Percentiles rank a stretch among this genome's conserved stretches.
phyloP scores from a whole-genome alignment of 768 basidiomycete species.

The Amyloporia xantha region DNA sequence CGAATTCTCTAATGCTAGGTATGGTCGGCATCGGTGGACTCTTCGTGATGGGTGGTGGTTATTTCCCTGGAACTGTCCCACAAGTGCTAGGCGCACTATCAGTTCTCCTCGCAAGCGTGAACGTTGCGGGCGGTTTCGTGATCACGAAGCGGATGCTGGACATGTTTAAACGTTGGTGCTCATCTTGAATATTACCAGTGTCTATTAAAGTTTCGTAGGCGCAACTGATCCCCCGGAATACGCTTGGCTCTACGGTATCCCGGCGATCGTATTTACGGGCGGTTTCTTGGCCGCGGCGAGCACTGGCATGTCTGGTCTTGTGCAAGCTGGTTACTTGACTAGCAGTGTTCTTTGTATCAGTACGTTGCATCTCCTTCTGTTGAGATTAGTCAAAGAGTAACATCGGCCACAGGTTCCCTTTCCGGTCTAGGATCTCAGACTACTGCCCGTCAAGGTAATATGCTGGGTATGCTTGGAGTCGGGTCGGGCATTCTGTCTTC shows the following conservation, averaged over 20 bases:
- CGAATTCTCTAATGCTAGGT: conserved; percentile 26
- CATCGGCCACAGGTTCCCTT: conserved; percentile 70
- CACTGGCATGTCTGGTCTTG: conserved; percentile 79
- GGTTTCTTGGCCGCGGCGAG: conserved; percentile 78
- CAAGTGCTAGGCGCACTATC: conserved; percentile 75
- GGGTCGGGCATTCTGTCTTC: conserved; percentile 76
- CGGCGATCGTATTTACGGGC: conserved; percentile 76
- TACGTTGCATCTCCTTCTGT: conserved; percentile 16
- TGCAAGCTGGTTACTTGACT: conserved; percentile 82
- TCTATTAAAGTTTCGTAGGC: conserved; percentile 33
- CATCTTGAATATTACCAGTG: not conserved
- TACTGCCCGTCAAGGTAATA: conserved; percentile 84
- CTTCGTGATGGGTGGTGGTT: conserved; percentile 89
- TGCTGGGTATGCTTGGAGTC: conserved; percentile 83
- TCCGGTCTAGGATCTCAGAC: conserved; percentile 74
- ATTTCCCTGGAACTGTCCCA: conserved; percentile 73
- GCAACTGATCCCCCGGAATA: conserved; percentile 86
- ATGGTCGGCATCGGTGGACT: conserved; percentile 82
- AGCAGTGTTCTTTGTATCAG: conserved; percentile 86
- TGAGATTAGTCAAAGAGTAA: not conserved
- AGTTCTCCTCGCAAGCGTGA: conserved; percentile 83
- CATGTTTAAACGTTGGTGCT: conserved; percentile 74
- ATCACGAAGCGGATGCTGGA: conserved; percentile 91
- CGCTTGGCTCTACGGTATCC: conserved; percentile 74
- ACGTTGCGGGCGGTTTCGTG: conserved; percentile 84